A percentile compares a stretch with the other conserved stretches of the same genome.
These are phyloP conservation scores for Lipomyces chichibuensis DNA, from an alignment of 805 yeast genomes.

Conservation along the genomic window DNA sequence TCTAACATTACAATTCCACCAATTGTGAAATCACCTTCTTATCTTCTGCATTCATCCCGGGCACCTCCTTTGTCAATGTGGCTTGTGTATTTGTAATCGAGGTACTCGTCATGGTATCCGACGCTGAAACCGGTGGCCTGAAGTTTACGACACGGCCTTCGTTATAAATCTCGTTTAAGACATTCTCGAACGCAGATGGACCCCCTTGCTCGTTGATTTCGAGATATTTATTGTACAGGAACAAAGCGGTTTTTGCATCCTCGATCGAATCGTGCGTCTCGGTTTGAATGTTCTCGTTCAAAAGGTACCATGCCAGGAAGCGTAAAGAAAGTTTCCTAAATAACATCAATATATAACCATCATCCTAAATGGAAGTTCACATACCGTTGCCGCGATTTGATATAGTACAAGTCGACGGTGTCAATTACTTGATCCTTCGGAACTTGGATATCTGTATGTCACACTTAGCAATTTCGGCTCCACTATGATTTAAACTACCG, in stretches of 20 bases:
- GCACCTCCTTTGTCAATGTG: constrained; percentile 5
- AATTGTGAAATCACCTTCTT: constrained; percentile 4
- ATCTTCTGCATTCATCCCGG: constrained; percentile 7
- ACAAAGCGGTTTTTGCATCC: constrained; percentile 86
- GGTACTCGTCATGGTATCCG: constrained; percentile 4
- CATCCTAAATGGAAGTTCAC: not conserved
- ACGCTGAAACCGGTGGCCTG: constrained; percentile 43
- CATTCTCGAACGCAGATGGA: constrained; percentile 54
- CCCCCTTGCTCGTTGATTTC: constrained; percentile 60
- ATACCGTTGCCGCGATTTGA: constrained; percentile 68
- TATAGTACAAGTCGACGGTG: constrained; percentile 77
- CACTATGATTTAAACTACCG: not conserved
- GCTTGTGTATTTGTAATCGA: constrained; percentile 2
- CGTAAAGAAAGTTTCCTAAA: constrained; percentile 68
- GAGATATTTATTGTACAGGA: constrained; percentile 70
- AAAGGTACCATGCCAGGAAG: constrained; percentile 78
- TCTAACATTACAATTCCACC: constrained; percentile 14
- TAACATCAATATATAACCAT: not conserved
- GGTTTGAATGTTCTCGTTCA: constrained; percentile 77
- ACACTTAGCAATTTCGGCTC: not conserved
- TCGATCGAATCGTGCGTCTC: constrained; percentile 98
- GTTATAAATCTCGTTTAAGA: constrained; percentile 65
- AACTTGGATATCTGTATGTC: constrained; percentile 62
- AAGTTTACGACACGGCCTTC: constrained; percentile 46
- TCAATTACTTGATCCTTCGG: constrained; percentile 86